A percentile compares a stretch with the other conserved stretches of the same genome.
Evolutionary conservation across 805 yeast genomes (phyloP).

Genomic region (Candida sphagnicola): DNA sequence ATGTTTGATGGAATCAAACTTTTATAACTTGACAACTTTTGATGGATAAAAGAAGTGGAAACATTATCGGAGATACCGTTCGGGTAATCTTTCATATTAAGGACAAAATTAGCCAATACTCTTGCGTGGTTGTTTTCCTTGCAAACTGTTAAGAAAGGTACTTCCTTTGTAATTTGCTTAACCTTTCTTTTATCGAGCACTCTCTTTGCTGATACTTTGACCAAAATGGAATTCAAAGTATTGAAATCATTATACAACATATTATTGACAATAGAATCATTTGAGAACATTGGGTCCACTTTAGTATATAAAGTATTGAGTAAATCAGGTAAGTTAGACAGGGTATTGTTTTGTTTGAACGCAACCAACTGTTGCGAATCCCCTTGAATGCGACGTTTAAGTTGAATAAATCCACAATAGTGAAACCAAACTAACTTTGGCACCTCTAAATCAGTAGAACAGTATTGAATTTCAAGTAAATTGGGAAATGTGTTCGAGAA

Average conservation of each 20-base stretch:
- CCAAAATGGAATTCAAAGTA: conserved; percentile 5
- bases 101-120: conserved; percentile 18
- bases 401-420: conserved; percentile 10
- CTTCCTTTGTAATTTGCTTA: conserved; percentile 29
- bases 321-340: neutral
- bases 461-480: conserved; percentile 11
- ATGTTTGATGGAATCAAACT: conserved; percentile 15
- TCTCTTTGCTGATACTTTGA: conserved; percentile 36
- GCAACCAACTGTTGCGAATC: neutral
- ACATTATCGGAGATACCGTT: conserved; percentile 6
- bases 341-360: neutral
- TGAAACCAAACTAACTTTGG: conserved; percentile 13
- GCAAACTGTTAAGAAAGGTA: conserved; percentile 51
- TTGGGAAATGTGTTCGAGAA: conserved; percentile 17
- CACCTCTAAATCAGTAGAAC: neutral
- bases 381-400: conserved; percentile 11
- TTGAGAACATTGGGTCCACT: conserved; percentile 4
- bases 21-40: conserved; percentile 12
- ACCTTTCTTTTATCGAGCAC: conserved; percentile 38
- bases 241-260: conserved; percentile 1
- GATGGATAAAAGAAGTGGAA: conserved; percentile 9
- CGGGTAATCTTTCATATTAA: conserved; percentile 16
- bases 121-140: conserved; percentile 34
- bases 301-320: conserved; percentile 5
- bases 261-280: conserved; percentile 2